Percentiles rank a stretch among this genome's conserved stretches.
phyloP scores from a whole-genome alignment of 1,284 basidiomycete genomes.

The Mycena sp. region DNA sequence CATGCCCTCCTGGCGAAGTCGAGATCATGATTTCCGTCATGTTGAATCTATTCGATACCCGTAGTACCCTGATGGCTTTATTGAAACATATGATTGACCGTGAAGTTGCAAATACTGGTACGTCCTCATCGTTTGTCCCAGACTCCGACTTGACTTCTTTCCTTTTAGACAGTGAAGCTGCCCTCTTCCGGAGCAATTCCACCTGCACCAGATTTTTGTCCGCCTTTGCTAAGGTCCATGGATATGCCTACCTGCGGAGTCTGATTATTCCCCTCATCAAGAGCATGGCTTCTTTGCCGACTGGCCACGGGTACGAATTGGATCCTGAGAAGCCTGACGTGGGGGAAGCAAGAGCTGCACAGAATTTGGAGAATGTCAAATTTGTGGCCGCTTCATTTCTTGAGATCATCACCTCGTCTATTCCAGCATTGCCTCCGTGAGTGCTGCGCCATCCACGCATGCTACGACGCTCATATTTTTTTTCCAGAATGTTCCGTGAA shows the following conservation, averaged over 20 bases:
- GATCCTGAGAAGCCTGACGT: conserved; percentile 74
- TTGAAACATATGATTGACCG: conserved; percentile 87
- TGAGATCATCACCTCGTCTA: conserved; percentile 78
- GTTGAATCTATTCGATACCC: conserved; percentile 86
- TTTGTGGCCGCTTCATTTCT: conserved; percentile 82
- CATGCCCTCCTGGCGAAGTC: conserved; percentile 80
- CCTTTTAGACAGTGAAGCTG: conserved; percentile 74
- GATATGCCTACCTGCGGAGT: conserved; percentile 87
- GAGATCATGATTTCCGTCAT: conserved; percentile 90
- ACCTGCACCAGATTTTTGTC: conserved; percentile 88
- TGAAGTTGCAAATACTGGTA: conserved; percentile 83
- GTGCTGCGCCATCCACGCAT: not conserved
- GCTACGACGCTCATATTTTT: conserved; percentile 23
- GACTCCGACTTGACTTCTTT: not conserved
- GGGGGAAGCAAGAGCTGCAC: conserved; percentile 63
- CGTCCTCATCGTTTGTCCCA: conserved; percentile 20
- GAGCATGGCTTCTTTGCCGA: conserved; percentile 76
- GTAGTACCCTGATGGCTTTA: conserved; percentile 75
- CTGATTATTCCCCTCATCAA: conserved; percentile 82
- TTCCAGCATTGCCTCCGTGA: conserved; percentile 74
- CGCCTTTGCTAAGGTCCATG: conserved; percentile 86
- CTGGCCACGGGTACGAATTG: conserved; percentile 82
- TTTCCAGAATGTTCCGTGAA: conserved; percentile 86
- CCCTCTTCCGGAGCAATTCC: conserved; percentile 87
- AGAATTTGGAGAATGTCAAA: conserved; percentile 80